These are phyloP conservation scores for Thielaviopsis ethacetica DNA, from an alignment of 2,329 filamentous ascomycete genomes.

Conservation along the genomic window DNA sequence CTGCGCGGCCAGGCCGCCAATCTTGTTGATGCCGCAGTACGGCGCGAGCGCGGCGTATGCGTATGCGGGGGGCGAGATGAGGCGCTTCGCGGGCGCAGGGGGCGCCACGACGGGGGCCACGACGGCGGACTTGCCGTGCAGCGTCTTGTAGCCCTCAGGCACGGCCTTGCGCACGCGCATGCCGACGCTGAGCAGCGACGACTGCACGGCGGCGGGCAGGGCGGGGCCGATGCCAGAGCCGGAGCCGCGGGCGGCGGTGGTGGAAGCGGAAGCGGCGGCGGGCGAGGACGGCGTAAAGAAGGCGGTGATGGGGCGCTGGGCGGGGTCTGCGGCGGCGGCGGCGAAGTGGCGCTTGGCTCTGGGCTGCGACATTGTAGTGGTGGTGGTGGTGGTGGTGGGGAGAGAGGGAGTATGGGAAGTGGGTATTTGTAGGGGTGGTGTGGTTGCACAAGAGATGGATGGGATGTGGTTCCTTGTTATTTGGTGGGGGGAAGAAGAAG, in stretches of 20 bases:
- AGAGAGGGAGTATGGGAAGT: slow-evolving; percentile 3
- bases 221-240: slow-evolving; percentile 20
- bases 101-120: too few species aligned
- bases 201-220: slow-evolving; percentile 52
- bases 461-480: not conserved
- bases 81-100: slow-evolving; percentile 11
- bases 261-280: slow-evolving; percentile 16
- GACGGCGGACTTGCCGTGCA: slow-evolving; percentile 20
- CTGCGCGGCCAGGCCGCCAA: slow-evolving; percentile 52
- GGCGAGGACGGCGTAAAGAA: slow-evolving; percentile 31
- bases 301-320: slow-evolving; percentile 46
- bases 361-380: slow-evolving; percentile 30
- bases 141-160: slow-evolving; percentile 84
- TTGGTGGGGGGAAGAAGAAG: not conserved
- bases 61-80: slow-evolving; percentile 18
- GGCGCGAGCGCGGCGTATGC: slow-evolving; percentile 51
- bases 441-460: too few species aligned
- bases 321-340: slow-evolving; percentile 38
- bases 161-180: slow-evolving; percentile 92
- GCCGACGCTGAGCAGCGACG: slow-evolving; percentile 76
- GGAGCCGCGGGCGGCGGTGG: slow-evolving; percentile 13
- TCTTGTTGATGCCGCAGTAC: slow-evolving; percentile 65
- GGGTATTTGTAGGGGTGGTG: not conserved
- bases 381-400: not conserved
- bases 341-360: slow-evolving; percentile 46